Base-by-base conservation (phyloP, 176 grass and related monocot genomes). In the Aegilops tauschii region DNA sequence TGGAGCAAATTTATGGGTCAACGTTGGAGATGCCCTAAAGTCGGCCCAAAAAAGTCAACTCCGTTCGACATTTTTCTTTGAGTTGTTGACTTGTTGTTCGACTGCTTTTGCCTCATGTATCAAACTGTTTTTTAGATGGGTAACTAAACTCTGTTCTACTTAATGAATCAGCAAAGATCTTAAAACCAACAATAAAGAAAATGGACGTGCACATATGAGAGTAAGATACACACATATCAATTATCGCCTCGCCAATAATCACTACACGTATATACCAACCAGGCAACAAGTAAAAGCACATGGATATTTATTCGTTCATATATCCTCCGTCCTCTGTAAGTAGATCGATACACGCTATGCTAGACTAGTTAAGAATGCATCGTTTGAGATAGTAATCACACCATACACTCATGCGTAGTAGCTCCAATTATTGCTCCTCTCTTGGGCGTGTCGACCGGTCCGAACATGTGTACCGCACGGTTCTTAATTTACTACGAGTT, bases 371-470 rank as follows among this genome's bases (percentile, higher is more conserved):
- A 74, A 40, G 23, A 74, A 10, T 50, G 44, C 73, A 76, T 50
- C 14, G 42, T 30, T 50, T 9, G 0, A 50, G 73, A 76, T 10
- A 76, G 12, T 50, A 50, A 30, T 3, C 71, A 74, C 39, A 27
- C 70, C 40, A 49, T 54, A 76, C 44, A 54, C 9, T 8, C 2
- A 45, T 45, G 44, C 44, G 52, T 9, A 25, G 5, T 39, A 54
- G 47, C 17, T 54, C 73, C 74, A 77, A 58, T 56, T 77, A 77
- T 77, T 77, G 16, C 4, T 77, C 74, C 74, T 54, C 47, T 20
- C 29, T 77, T 77, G 74, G 74, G 18, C 45, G 27, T 27, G 16
- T 5, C 28, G 28, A 52, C 56, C 47, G 73, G 10, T 76, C 73
- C 27, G 28, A 32, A 42, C n/a, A 74, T 63, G 56, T 59, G 3